These are phyloP conservation scores for Dactylellina drechsleri DNA, from an alignment of 2,329 filamentous ascomycete species.

Conservation along the genomic window DNA sequence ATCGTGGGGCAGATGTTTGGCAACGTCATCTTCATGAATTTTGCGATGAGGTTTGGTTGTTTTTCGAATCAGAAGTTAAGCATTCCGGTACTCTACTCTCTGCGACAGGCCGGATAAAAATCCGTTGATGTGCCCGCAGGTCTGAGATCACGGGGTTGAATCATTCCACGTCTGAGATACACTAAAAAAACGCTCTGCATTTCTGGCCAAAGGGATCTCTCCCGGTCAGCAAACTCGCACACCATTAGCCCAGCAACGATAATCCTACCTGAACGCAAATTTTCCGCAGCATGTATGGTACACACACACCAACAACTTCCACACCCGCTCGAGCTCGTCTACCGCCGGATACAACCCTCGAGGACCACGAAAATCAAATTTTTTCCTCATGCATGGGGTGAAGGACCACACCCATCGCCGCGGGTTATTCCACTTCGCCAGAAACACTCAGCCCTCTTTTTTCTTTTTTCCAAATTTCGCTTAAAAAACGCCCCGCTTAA, in stretches of 20 bases:
- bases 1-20: conserved; percentile 47
- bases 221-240: conserved; percentile 17
- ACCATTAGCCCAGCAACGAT: conserved; percentile 29
- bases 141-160: conserved; percentile 53
- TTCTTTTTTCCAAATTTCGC: conserved; percentile 54
- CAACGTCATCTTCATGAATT: conserved; percentile 37
- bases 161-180: conserved; percentile 53
- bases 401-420: conserved; percentile 13
- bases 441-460: conserved; percentile 55
- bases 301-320: not conserved
- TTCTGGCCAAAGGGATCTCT: conserved; percentile 46
- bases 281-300: conserved; percentile 41
- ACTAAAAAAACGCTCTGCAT: conserved; percentile 25
- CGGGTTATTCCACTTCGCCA: conserved; percentile 40
- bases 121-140: conserved; percentile 40
- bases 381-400: conserved; percentile 31
- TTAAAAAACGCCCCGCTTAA: conserved; percentile 50
- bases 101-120: conserved; percentile 7
- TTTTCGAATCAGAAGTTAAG: no score
- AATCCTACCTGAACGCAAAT: conserved; percentile 44
- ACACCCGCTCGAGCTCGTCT: conserved; percentile 10
- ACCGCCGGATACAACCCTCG: conserved; percentile 18
- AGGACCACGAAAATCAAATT: conserved; percentile 42
- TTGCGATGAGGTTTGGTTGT: conserved; percentile 3
- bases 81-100: conserved; percentile 18